Base-by-base conservation (phyloP, 768 basidiomycete species). In the Astraeus odoratus region DNA sequence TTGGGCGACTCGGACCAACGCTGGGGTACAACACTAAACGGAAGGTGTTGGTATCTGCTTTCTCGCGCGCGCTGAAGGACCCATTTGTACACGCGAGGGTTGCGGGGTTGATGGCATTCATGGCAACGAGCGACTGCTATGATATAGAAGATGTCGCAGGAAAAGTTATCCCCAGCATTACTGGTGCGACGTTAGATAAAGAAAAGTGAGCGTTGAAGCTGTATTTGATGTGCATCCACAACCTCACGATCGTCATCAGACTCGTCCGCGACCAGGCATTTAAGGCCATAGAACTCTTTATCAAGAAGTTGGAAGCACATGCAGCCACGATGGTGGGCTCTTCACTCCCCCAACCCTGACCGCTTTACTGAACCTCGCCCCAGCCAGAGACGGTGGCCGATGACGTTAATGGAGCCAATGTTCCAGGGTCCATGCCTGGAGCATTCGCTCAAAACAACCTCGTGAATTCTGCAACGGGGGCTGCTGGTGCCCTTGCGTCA, bases 41-140 rank as follows among this genome's bases (percentile, higher is more conserved):
- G 53, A 98, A 98, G 58, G 92, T 99, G n/a, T 78, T 99, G 5
- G 89, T 97, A 1, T 92, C 94, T 3, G 96, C 96, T 4, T 97
- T 98, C 63, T 76, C 85, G 3, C 76, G 91, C 36, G 87, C 90
- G 2, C 60, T 97, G 30, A 92, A 91, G 59, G 96, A 99, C 59
- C 64, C 78, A 0, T 98, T 98, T 60, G 83, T 95, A 0, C 95
- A 95, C 60, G 84, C 92, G 3, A 74, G 96, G 31, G 90, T 95
- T 1, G 95, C 96, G 0, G 95, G 91, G 0, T 62, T 98, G 27
- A 93, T 93, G 90, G 88, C 91, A 18, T 82, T 97, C 52, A 96
- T 92, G 83, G 93, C 94, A 4, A 92, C 90, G 1, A 78, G 84
- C 19, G 93, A 96, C 29, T 86, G 85, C 50, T 98, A 87, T 52